Base-by-base conservation (phyloP, 1,284 basidiomycete species). In the Cryptococcus depauperatus region DNA sequence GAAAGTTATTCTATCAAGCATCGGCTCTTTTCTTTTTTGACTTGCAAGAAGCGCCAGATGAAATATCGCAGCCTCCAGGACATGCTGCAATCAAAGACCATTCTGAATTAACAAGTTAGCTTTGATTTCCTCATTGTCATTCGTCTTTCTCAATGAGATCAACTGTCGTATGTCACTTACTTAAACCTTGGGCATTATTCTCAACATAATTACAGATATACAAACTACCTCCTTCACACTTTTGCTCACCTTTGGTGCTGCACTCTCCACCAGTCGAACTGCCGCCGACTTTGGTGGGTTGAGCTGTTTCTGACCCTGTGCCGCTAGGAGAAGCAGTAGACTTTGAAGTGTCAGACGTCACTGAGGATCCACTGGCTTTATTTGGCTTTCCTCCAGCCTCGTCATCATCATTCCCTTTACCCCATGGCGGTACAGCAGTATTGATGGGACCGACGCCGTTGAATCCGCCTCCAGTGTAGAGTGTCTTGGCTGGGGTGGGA, bases 201-300 rank as follows among this genome's bases (percentile, higher is more conserved):
- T 37, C 25, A 10, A 35, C n/a, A 34, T 46, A 46, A 34, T 46
- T 46, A 37, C 44, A 46, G 5, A 41, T 41, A 18, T 35, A 41
- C 22, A 46, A 32, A 3, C 7, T 19, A 18, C 19, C 27, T 19
- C 22, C 27, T 21, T 46, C 37, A 18, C 44, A 46, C 25, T 46
- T 18, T 3, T 35, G 25, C n/a, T 46, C 23, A 13, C 44, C 44
- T 22, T 46, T 46, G 25, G 16, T 44, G 37, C 29, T 21, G 1
- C 14, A 8, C 21, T 25, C 3, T 22, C 16, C 10, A 8, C 35
- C 4, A 19, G 11, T 28, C 25, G 21, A 38, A 16, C 18, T 11
- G 25, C 25, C 5, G 25, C 35, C 25, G 22, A 18, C n/a, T 13
- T 11, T 28, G 19, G 33, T 33, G 9, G 11, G 10, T 16, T 29